phyloP scores from a whole-genome alignment of 345 rosid species.

The Raphanus raphanistrum region DNA sequence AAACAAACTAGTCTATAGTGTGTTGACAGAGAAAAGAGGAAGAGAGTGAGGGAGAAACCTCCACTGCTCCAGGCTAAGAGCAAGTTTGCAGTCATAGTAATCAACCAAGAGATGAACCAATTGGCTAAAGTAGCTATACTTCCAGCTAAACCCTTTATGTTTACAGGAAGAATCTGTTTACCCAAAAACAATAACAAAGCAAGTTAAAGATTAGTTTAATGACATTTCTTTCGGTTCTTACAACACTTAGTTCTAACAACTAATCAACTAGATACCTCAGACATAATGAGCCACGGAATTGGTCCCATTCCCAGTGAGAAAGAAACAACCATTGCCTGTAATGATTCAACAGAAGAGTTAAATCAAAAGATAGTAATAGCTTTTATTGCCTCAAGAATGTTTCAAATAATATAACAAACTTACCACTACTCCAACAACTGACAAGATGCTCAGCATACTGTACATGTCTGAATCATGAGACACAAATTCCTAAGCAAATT shows the following conservation, averaged over 20 bases:
- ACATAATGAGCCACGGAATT: conserved; percentile 97
- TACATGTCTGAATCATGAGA: conserved; percentile 59
- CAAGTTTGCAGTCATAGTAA: conserved; percentile 90
- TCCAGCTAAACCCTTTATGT: conserved; percentile 91
- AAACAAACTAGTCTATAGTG: not conserved
- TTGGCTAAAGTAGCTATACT: conserved; percentile 82
- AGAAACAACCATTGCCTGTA: conserved; percentile 68
- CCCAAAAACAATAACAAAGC: conserved; percentile 14
- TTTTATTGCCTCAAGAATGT: conserved; percentile 4
- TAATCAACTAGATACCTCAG: conserved; percentile 60
- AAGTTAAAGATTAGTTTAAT: not conserved
- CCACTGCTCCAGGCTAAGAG: conserved; percentile 81
- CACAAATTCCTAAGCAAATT: conserved; percentile 50
- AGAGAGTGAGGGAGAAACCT: conserved; percentile 57
- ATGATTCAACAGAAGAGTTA: conserved; percentile 16
- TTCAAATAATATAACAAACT: conserved; percentile 26
- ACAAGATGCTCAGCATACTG: conserved; percentile 58
- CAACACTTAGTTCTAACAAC: not conserved
- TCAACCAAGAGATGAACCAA: conserved; percentile 66
- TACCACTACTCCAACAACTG: conserved; percentile 95
- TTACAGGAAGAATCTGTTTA: conserved; percentile 86
- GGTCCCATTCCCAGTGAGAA: conserved; percentile 96
- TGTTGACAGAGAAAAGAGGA: not conserved
- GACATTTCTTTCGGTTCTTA: not conserved
- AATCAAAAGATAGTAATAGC: not conserved